Percentiles rank a stretch among this genome's conserved stretches.
These are phyloP conservation scores for Monosporascus sp. DNA, from an alignment of 2,329 filamentous ascomycete genomes.

Conservation along the genomic window DNA sequence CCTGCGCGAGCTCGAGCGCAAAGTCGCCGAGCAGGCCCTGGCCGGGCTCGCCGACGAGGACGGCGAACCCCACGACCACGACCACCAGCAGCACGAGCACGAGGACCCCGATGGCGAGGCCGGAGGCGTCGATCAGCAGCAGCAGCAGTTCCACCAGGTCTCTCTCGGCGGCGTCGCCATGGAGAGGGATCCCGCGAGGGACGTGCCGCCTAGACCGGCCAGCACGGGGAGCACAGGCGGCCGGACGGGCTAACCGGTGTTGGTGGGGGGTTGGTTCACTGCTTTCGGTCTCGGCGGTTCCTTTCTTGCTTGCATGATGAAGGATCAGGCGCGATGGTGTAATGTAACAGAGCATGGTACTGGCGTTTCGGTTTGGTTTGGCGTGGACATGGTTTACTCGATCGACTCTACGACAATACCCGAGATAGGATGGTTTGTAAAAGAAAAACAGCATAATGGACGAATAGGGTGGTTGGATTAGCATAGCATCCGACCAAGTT, in stretches of 20 bases:
- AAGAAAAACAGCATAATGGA: no score
- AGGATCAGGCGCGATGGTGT: no score
- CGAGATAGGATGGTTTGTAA: no score
- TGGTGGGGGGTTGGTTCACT: no score
- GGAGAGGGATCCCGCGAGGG: slow-evolving; percentile 30
- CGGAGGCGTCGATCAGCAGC: slow-evolving; percentile 8
- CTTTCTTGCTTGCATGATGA: no score
- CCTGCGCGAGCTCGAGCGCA: slow-evolving; percentile 43
- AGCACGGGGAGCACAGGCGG: slow-evolving; percentile 36
- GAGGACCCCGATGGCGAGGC: slow-evolving; percentile 29
- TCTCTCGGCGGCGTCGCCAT: slow-evolving; percentile 38
- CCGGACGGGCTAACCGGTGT: slow-evolving; percentile 12
- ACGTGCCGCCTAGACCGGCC: slow-evolving; percentile 32
- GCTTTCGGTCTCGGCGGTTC: no score
- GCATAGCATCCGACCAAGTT: no score
- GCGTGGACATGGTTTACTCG: no score
- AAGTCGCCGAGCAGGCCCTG: slow-evolving; percentile 35
- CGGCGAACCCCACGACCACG: neutral
- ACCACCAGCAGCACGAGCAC: slow-evolving; percentile 23
- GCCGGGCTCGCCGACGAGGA: slow-evolving; percentile 19
- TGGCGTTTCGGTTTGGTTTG: no score
- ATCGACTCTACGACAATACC: no score
- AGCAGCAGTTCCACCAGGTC: neutral
- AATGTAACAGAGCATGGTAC: no score
- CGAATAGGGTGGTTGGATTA: no score